Percentiles rank a stretch among this genome's conserved stretches.
These are phyloP conservation scores for Monascus purpureus DNA, from an alignment of 495 filamentous ascomycete species.

Conservation along the genomic window DNA sequence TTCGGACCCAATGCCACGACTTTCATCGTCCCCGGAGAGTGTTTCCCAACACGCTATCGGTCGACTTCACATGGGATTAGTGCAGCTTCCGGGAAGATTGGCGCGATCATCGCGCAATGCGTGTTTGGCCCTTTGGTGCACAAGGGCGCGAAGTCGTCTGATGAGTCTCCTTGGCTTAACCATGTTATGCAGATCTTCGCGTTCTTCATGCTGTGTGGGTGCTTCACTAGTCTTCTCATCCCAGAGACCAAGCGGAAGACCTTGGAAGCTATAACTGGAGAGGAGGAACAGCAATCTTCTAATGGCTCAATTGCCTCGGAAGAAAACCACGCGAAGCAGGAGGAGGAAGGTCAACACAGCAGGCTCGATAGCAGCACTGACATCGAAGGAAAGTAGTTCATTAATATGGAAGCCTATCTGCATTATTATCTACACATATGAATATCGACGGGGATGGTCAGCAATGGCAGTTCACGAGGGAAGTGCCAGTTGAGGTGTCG, in stretches of 20 bases:
- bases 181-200: conserved; percentile 73
- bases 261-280: conserved; percentile 43
- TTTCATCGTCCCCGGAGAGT: conserved; percentile 82
- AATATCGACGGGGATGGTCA: too few relatives aligned
- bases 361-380: not conserved
- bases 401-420: too few relatives aligned
- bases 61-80: conserved; percentile 76
- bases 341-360: not conserved
- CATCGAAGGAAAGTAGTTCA: not conserved
- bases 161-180: conserved; percentile 51
- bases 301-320: not conserved
- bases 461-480: too few relatives aligned
- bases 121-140: conserved; percentile 34
- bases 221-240: conserved; percentile 51
- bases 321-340: not conserved
- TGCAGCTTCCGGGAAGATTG: conserved; percentile 70
- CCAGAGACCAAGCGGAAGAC: conserved; percentile 66
- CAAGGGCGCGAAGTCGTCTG: conserved; percentile 21
- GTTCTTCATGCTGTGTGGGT: conserved; percentile 63
- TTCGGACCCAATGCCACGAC: conserved; percentile 78
- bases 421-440: too few relatives aligned
- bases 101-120: conserved; percentile 45
- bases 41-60: conserved; percentile 78
- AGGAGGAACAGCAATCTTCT: conserved; percentile 4
- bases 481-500: too few relatives aligned